These are phyloP conservation scores for Chamaenerion angustifolium DNA, from an alignment of 345 rosid species.

Conservation along the genomic window DNA sequence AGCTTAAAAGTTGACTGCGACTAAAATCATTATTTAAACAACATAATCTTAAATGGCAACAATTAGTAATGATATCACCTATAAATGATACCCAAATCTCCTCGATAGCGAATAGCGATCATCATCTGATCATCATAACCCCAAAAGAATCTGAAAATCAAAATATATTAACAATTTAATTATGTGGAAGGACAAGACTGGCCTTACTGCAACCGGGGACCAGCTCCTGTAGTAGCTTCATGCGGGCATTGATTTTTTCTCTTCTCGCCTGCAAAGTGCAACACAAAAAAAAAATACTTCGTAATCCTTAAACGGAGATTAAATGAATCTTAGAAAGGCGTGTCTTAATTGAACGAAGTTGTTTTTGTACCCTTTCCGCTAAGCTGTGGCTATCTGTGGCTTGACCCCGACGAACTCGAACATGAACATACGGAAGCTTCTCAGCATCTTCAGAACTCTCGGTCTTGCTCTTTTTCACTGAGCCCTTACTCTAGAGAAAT, in stretches of 20 bases:
- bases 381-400: slow-evolving; percentile 65
- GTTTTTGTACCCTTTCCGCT: slow-evolving; percentile 37
- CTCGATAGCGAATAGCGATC: slow-evolving; percentile 2
- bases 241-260: slow-evolving; percentile 53
- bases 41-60: slow-evolving; percentile 16
- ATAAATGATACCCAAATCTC: slow-evolving; percentile 6
- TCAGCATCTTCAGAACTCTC: slow-evolving; percentile 27
- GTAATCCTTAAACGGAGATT: neutral
- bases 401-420: slow-evolving; percentile 57
- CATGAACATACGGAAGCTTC: slow-evolving; percentile 53
- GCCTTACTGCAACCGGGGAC: slow-evolving; percentile 78
- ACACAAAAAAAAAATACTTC: neutral
- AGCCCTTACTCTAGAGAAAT: slow-evolving; percentile 24
- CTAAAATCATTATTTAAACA: slow-evolving; percentile 21
- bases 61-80: slow-evolving; percentile 8
- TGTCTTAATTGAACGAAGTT: neutral
- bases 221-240: slow-evolving; percentile 56
- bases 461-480: slow-evolving; percentile 36
- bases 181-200: slow-evolving; percentile 9
- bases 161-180: slow-evolving; percentile 10
- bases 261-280: slow-evolving; percentile 37
- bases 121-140: slow-evolving; percentile 17
- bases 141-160: slow-evolving; percentile 24
- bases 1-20: slow-evolving; percentile 30
- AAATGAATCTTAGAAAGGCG: slow-evolving; percentile 3